Evolutionary conservation across 208 protist genomes (phyloP).

Genomic region (Leishmania mexicana): DNA sequence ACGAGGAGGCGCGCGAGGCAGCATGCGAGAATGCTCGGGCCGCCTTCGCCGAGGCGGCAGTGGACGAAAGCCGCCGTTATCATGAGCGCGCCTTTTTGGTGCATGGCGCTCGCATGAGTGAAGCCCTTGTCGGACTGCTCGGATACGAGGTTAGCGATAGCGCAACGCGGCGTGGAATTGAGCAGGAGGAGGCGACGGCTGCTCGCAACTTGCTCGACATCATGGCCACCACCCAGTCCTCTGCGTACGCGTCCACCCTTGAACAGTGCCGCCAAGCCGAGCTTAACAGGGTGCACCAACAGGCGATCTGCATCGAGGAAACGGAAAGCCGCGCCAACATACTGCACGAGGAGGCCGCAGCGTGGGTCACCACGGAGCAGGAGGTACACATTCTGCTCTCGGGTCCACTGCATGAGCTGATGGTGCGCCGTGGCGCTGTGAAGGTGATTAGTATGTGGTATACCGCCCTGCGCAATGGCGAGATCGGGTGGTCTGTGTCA

Average conservation of each 20-base stretch:
- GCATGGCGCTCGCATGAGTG: conserved; percentile 11
- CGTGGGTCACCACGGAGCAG: conserved; percentile 17
- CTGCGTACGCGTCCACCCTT: conserved; percentile 11
- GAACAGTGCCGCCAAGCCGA: neutral
- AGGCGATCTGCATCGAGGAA: conserved; percentile 17
- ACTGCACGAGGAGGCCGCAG: conserved; percentile 14
- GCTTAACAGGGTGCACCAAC: conserved; percentile 11
- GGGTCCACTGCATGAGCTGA: conserved; percentile 25
- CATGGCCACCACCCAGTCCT: conserved; percentile 13
- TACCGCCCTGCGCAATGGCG: conserved; percentile 15
- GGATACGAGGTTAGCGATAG: conserved; percentile 4
- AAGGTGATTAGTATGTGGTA: conserved; percentile 27
- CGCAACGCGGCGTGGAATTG: conserved; percentile 18
- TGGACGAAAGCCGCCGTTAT: conserved; percentile 5
- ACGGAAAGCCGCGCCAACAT: conserved; percentile 23
- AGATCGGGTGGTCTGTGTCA: conserved; percentile 19
- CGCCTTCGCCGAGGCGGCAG: conserved; percentile 1
- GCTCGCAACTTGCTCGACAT: conserved; percentile 11
- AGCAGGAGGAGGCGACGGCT: conserved; percentile 13
- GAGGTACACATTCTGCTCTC: conserved; percentile 12
- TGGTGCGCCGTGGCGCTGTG: conserved; percentile 22
- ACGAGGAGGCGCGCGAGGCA: conserved; percentile 21
- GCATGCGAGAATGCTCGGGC: neutral
- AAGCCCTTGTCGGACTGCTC: conserved; percentile 15
- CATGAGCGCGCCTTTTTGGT: conserved; percentile 11